These are phyloP conservation scores for Alopecurus myosuroides DNA, from an alignment of 176 grass and related monocot species.

Conservation along the genomic window DNA sequence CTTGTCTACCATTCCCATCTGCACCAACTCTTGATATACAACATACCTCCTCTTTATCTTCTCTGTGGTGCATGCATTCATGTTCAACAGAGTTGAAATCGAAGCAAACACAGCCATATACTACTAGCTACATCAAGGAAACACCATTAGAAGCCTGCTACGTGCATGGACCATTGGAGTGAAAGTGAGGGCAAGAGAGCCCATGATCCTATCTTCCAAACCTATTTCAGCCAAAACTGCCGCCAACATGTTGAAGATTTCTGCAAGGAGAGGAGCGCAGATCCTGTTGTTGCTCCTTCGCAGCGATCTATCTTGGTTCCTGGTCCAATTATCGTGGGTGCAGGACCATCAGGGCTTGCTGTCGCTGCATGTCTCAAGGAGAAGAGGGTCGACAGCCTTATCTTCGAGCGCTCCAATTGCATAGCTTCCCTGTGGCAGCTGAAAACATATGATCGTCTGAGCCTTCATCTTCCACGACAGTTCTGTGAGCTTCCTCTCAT, in stretches of 20 bases:
- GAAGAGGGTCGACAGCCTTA: constrained; percentile 57
- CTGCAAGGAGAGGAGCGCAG: constrained; percentile 10
- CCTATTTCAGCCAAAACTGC: constrained; percentile 33
- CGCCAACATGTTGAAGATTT: constrained; percentile 12
- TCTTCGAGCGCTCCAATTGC: constrained; percentile 83
- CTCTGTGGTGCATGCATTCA: constrained; percentile 25
- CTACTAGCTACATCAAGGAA: constrained; percentile 33
- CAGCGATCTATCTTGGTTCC: constrained; percentile 40
- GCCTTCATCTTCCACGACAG: constrained; percentile 89
- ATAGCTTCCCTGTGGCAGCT: constrained; percentile 91
- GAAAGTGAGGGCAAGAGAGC: constrained; percentile 82
- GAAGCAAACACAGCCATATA: constrained; percentile 34
- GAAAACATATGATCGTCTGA: constrained; percentile 89
- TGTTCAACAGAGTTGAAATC: constrained; percentile 14
- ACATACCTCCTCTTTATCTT: constrained; percentile 21
- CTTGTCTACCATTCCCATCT: constrained; percentile 26
- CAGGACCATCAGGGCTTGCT: constrained; percentile 92
- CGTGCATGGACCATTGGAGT: constrained; percentile 54
- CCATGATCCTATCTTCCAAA: constrained; percentile 63
- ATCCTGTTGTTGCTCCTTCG: constrained; percentile 5
- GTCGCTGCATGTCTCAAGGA: constrained; percentile 84
- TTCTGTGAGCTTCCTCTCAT: constrained; percentile 96
- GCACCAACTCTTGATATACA: constrained; percentile 24
- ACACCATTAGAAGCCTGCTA: constrained; percentile 26
- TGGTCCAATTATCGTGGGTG: constrained; percentile 83